Percentiles rank a stretch among this genome's conserved stretches.
Conservation (phyloP, 345 rosid genomes). For the Lenwebbia sp. region DNA sequence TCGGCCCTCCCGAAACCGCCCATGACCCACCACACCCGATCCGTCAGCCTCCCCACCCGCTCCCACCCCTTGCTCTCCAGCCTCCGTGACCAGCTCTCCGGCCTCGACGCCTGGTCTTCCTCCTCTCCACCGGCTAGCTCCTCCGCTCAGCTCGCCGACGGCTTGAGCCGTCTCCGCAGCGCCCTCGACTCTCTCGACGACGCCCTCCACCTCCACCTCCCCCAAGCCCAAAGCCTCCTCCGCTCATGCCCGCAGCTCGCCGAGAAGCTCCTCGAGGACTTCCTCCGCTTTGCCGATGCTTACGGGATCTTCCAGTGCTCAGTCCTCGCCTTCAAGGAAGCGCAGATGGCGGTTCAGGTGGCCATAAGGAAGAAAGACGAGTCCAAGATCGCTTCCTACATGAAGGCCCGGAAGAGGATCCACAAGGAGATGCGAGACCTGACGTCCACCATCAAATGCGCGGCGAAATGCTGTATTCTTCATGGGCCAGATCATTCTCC, state of each 20-base stretch:
- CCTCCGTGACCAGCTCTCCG: constrained; percentile 18
- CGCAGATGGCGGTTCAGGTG: constrained; percentile 31
- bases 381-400: constrained; percentile 12
- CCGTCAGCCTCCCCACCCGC: constrained; percentile 50
- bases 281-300: constrained; percentile 39
- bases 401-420: constrained; percentile 22
- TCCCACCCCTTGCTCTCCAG: constrained; percentile 52
- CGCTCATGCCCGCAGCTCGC: constrained; percentile 22
- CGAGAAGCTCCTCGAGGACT: constrained; percentile 43
- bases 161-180: constrained; percentile 22
- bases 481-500: neutral
- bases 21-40: constrained; percentile 36
- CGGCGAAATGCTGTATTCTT: neutral
- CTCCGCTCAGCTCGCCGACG: constrained; percentile 28
- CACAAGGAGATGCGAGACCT: constrained; percentile 33
- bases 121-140: constrained; percentile 7
- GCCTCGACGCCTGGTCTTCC: constrained; percentile 17
- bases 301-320: constrained; percentile 44
- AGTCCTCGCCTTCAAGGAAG: constrained; percentile 29
- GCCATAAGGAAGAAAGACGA: constrained; percentile 46
- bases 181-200: constrained; percentile 35
- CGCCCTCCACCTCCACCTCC: constrained; percentile 42
- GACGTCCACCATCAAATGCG: constrained; percentile 2
- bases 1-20: constrained; percentile 23
- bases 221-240: constrained; percentile 39